Base-by-base conservation (phyloP, 495 filamentous ascomycete genomes). In the Xylaria acuta region DNA sequence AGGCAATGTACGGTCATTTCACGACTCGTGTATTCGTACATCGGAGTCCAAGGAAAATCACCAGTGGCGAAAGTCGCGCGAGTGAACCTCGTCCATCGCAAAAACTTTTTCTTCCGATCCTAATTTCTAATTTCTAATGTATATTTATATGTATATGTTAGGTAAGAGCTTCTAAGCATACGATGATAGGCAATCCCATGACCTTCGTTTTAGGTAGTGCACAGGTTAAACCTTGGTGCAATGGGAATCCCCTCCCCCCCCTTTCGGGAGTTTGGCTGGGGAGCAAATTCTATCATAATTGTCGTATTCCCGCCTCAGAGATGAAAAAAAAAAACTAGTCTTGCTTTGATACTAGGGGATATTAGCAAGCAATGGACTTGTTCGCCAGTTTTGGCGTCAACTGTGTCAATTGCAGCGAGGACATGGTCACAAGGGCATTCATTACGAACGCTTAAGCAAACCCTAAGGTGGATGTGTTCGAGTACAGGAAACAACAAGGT, bases 1-100 rank as follows among this genome's bases (percentile, higher is more conserved):
- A 36, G 34, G 34, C 34, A 36, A 36, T 36, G 6, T 36, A 36
- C 6, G 34, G 34, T 36, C 34, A 36, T 36, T 36, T 36, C 34
- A 36, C 34, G 34, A 36, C 2, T 36, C 34, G 6, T 36, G 34
- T 36, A 36, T 36, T 36, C 34, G 34, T 36, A 36, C 34, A 36
- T 36, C 34, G 6, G 6, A 36, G 34, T 36, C 34, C 34, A 36
- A 36, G 34, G 2, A 36, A n/a, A n/a, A n/a, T n/a, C n/a, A n/a
- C n/a, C n/a, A 1, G 5, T 69, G 66, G 40, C 47, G 66, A 59
- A 53, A 69, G 47, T 54, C 66, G 49, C 66, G 66, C 47, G 66
- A 36, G 66, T 69, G 66, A 69, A 69, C 65, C 65, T 54, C 51
- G 51, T 54, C 22, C 51, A 8, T 0, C 0, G 25, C 22, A 54